Conservation (phyloP, 805 yeast species). For the Candida namnaoensis region DNA sequence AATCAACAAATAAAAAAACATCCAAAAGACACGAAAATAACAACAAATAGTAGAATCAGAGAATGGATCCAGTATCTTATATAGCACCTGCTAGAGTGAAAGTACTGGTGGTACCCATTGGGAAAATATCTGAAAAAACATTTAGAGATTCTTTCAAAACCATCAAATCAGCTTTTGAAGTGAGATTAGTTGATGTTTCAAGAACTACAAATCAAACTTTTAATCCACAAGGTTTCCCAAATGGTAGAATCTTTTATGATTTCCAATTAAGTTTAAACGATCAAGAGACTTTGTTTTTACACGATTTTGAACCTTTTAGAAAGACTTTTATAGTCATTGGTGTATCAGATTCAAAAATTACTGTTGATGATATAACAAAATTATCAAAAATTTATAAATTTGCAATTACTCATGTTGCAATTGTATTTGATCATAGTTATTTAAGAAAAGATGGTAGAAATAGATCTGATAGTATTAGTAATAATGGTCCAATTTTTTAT, state of each 20-base stretch:
- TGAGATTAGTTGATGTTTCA: constrained; percentile 67
- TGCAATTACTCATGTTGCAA: constrained; percentile 43
- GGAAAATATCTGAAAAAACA: constrained; percentile 31
- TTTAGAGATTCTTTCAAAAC: constrained; percentile 14
- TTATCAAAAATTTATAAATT: constrained; percentile 40
- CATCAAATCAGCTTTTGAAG: constrained; percentile 39
- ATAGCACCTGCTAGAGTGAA: constrained; percentile 60
- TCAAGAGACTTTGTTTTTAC: constrained; percentile 55
- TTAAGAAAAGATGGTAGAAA: neutral
- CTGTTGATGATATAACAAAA: constrained; percentile 22
- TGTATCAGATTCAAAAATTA: constrained; percentile 17
- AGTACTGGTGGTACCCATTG: constrained; percentile 61
- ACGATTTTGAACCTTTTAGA: constrained; percentile 86
- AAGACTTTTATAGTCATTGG: constrained; percentile 63
- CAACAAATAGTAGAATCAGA: neutral
- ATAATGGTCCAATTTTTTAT: constrained; percentile 4
- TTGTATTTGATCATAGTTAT: constrained; percentile 35
- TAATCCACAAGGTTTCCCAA: constrained; percentile 81
- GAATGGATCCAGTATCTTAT: constrained; percentile 37
- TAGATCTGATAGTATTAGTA: constrained; percentile 1
- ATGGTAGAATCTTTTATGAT: constrained; percentile 62
- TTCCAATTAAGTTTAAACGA: constrained; percentile 38
- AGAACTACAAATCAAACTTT: constrained; percentile 53
- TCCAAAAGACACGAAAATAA: neutral
- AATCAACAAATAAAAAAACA: neutral